A percentile compares a stretch with the other conserved stretches of the same genome.
These are phyloP conservation scores for Cicer bijugum DNA, from an alignment of 306 rosid genomes.

Conservation along the genomic window DNA sequence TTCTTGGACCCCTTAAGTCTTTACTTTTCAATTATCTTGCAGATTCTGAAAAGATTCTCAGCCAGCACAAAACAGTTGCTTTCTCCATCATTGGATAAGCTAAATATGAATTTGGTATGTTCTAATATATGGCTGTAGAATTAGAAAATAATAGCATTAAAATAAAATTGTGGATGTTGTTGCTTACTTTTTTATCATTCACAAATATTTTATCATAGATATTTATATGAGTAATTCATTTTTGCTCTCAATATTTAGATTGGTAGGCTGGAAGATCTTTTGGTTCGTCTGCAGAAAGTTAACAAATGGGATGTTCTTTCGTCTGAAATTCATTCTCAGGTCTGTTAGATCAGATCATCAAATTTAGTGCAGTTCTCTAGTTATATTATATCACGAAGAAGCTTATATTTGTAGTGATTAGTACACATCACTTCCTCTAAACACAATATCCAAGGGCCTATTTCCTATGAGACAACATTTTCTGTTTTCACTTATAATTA, in stretches of 20 bases:
- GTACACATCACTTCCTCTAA: constrained; percentile 36
- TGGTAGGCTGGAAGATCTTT: constrained; percentile 66
- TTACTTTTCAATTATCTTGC: constrained; percentile 48
- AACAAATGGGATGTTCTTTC: constrained; percentile 63
- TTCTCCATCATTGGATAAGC: constrained; percentile 60
- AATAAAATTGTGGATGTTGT: constrained; percentile 21
- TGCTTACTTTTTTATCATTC: constrained; percentile 16
- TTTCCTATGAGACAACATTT: constrained; percentile 12
- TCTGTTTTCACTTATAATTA: constrained; percentile 20
- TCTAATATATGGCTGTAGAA: constrained; percentile 31
- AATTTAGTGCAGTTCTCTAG: constrained; percentile 30
- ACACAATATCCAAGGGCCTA: constrained; percentile 12
- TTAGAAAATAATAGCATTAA: constrained; percentile 26
- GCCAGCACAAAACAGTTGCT: constrained; percentile 58
- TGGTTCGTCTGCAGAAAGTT: constrained; percentile 60
- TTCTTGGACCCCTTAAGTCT: constrained; percentile 25
- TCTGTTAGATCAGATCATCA: constrained; percentile 49
- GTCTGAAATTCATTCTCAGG: constrained; percentile 80
- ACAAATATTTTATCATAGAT: constrained; percentile 19
- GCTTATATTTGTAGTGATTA: constrained; percentile 21
- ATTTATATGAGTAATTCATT: constrained; percentile 6
- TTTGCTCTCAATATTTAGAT: constrained; percentile 57
- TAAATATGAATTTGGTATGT: constrained; percentile 65
- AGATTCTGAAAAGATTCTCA: constrained; percentile 62
- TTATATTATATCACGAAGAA: constrained; percentile 32